Evolutionary conservation across 306 rosid species (phyloP).

Genomic region (Herpetospermum pedunculosum): DNA sequence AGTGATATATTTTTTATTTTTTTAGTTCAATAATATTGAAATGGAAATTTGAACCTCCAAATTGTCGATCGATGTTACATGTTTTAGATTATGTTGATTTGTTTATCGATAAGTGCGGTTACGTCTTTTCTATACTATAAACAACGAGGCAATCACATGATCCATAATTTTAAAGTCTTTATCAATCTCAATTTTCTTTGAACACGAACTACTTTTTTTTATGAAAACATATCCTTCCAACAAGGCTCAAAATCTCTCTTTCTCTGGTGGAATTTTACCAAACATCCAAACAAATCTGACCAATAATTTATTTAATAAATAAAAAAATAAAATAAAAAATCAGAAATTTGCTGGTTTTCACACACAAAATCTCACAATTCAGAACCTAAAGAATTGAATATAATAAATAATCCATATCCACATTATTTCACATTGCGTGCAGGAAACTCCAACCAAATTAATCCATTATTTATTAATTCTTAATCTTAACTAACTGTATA

Average conservation of each 20-base stretch:
- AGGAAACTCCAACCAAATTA: conserved; percentile 27
- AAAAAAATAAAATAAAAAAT: neutral
- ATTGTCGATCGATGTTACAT: too few species aligned
- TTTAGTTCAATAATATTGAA: too few species aligned
- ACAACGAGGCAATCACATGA: too few species aligned
- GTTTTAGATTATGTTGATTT: too few species aligned
- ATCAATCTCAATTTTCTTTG: neutral
- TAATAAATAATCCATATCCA: neutral
- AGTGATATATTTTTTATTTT: too few species aligned
- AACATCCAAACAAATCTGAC: neutral
- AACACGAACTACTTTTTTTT: neutral
- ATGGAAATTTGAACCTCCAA: too few species aligned
- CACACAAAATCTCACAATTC: neutral
- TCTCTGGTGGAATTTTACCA: neutral
- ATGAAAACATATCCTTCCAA: neutral
- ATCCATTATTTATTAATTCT: conserved; percentile 1
- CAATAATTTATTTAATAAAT: neutral
- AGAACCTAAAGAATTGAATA: neutral
- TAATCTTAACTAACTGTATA: neutral
- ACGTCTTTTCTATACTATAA: too few species aligned
- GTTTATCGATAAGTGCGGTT: too few species aligned
- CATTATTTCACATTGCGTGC: neutral
- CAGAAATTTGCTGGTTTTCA: neutral
- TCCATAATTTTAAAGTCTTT: too few species aligned
- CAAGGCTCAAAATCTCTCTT: neutral